Evolutionary conservation across 805 yeast genomes (phyloP), one percentile per base, ranked within the genome.

Genomic region (Saccharomycopsis fibuligera): DNA sequence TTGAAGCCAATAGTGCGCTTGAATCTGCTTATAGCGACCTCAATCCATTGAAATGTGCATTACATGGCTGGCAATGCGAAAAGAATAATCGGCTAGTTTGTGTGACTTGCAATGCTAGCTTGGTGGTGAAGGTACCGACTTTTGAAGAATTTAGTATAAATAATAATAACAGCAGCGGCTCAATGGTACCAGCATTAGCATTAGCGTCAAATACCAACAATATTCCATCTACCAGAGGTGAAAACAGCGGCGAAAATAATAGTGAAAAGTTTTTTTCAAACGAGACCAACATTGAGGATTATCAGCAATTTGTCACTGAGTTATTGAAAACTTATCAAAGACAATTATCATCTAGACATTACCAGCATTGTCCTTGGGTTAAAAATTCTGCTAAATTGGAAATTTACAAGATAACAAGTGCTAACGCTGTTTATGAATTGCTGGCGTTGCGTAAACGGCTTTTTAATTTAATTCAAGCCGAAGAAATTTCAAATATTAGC

Each of bases 21-120:
- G 12, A 27, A 21, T 17, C 36, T 4, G 17, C 10, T 6, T 21
- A 29, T 17, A 21, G 16, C 19, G 22, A 31, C 5, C 21, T 46
- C 21, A 46, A 39, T 25, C 49, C 49, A 5, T 30, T 40, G 40
- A 14, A 21, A 9, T 46, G 49, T 21, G 25, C 36, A 4, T 35
- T 39, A 6, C 21, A 46, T 23, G 49, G 49, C 16, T 46, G 43
- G 41, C 30, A 29, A 19, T 46, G 49, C 31, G 10, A 30, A 9
- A 24, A 30, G n/a, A 6, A 3, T 9, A 46, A 46, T 24, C 35
- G 31, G 10, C 12, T 46, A 17, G 16, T 35, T 14, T 46, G 49
- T 25, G 29, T 39, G 23, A 46, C 44, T 16, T 46, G 49, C 38
- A n/a, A 12, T 14, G 21, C 22, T 14, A 35, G 23, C 14, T 24